Percentiles rank a stretch among this genome's conserved stretches.
Conservation (phyloP, 129 eudicot species). For the Artemisia tridentata region DNA sequence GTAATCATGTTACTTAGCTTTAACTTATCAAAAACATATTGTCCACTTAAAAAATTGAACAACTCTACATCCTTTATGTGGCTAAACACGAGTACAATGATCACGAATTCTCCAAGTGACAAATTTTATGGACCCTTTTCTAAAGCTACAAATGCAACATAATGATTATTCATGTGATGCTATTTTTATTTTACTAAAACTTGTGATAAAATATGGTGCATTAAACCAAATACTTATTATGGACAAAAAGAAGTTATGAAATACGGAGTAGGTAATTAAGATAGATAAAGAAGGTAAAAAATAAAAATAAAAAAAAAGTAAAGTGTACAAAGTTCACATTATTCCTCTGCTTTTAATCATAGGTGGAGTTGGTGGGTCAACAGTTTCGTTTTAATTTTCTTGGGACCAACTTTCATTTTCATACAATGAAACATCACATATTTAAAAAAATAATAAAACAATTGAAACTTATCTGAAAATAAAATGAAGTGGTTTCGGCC, state of each 20-base stretch:
- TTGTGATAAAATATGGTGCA: not conserved
- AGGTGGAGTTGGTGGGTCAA: slow-evolving; percentile 62
- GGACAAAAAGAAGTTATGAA: slow-evolving; percentile 15
- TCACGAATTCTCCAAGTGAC: not conserved
- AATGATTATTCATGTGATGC: not conserved
- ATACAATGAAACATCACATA: slow-evolving; percentile 20
- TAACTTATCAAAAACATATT: not conserved
- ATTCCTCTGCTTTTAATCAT: slow-evolving; percentile 66
- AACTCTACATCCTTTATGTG: too few relatives aligned
- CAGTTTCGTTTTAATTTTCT: slow-evolving; percentile 45
- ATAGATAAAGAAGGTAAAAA: slow-evolving; percentile 9
- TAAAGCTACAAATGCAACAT: not conserved
- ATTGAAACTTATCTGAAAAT: slow-evolving; percentile 9
- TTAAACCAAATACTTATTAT: slow-evolving; percentile 7
- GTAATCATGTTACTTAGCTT: not conserved
- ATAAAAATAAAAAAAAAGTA: not conserved
- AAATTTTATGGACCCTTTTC: not conserved
- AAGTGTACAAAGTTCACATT: slow-evolving; percentile 50
- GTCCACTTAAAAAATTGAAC: not conserved
- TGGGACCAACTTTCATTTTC: slow-evolving; percentile 59
- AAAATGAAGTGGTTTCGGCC: not conserved
- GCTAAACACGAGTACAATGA: too few relatives aligned
- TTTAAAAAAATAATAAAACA: too few relatives aligned
- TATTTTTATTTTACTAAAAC: not conserved
- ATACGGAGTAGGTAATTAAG: not conserved